Conservation (phyloP, 2,329 filamentous ascomycete species). For the Aureobasidium sp. region DNA sequence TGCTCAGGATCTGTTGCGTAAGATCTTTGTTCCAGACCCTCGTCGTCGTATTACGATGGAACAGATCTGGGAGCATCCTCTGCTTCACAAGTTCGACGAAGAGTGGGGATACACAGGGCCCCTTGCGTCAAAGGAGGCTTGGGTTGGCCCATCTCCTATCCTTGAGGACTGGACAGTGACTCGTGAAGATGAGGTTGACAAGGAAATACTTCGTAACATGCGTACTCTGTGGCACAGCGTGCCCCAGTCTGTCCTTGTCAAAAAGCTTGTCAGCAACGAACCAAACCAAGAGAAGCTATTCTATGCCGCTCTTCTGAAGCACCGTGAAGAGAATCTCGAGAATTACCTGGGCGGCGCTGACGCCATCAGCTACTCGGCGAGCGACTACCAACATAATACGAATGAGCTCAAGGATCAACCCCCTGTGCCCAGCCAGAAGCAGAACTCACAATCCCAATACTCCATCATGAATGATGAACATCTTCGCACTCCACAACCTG, state of each 20-base stretch:
- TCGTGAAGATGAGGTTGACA: constrained; percentile 62
- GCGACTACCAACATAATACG: constrained; percentile 77
- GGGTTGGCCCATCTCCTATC: constrained; percentile 47
- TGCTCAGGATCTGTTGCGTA: constrained; percentile 67
- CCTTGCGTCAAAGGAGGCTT: constrained; percentile 40
- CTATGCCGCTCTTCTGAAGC: constrained; percentile 76
- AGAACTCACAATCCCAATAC: constrained; percentile 47
- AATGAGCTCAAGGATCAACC: constrained; percentile 28
- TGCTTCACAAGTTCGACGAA: constrained; percentile 73
- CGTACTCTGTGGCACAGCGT: constrained; percentile 88
- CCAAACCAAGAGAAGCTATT: constrained; percentile 89
- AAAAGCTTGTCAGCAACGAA: constrained; percentile 52
- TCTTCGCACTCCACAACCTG: constrained; percentile 40
- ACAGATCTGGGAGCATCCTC: constrained; percentile 77
- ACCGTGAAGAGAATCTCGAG: constrained; percentile 76
- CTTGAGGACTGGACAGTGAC: constrained; percentile 57
- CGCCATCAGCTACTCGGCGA: constrained; percentile 68
- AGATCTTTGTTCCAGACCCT: constrained; percentile 74
- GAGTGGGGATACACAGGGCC: constrained; percentile 61
- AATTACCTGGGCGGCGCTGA: constrained; percentile 68
- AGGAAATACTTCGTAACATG: constrained; percentile 75
- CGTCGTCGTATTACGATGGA: constrained; percentile 70
- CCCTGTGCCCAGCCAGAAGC: constrained; percentile 28
- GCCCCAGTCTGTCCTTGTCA: constrained; percentile 61
- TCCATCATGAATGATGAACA: constrained; percentile 51